Conservation (phyloP, 345 rosid genomes). For the Sonneratia caseolaris region DNA sequence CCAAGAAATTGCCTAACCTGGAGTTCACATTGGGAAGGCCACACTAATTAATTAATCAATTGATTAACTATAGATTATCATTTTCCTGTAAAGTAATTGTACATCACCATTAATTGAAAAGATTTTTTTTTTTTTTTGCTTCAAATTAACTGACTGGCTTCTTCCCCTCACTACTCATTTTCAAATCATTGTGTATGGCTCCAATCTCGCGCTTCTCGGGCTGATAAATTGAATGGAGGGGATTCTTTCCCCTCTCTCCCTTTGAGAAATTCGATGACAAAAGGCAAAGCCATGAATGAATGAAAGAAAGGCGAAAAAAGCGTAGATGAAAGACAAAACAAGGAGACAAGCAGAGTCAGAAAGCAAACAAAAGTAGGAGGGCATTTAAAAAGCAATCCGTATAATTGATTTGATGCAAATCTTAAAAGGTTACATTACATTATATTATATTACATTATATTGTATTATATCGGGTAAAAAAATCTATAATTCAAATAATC, state of each 20-base stretch:
- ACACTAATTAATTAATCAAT: conserved; percentile 24
- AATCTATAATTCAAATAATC: too few species aligned
- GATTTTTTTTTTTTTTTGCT: not conserved
- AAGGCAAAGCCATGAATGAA: conserved; percentile 1
- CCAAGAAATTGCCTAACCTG: conserved; percentile 69
- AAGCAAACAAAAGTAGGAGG: conserved; percentile 46
- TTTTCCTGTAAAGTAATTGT: too few species aligned
- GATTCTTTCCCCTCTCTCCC: conserved; percentile 13
- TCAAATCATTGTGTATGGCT: not conserved
- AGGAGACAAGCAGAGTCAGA: conserved; percentile 81
- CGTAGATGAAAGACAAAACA: conserved; percentile 40
- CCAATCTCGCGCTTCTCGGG: not conserved
- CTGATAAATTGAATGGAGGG: conserved; percentile 34
- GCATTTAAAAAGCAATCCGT: too few species aligned
- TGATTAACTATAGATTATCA: not conserved
- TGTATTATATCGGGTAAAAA: too few species aligned
- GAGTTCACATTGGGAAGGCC: conserved; percentile 91
- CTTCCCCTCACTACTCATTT: not conserved
- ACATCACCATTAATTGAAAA: too few species aligned
- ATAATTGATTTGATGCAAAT: too few species aligned
- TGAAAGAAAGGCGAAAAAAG: conserved; percentile 20
- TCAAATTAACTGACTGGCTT: not conserved
- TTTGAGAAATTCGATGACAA: conserved; percentile 22
- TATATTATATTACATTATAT: too few species aligned
- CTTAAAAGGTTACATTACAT: too few species aligned